phyloP scores from a whole-genome alignment of 1,284 basidiomycete species.

The Lentinula novae-zelandiae region DNA sequence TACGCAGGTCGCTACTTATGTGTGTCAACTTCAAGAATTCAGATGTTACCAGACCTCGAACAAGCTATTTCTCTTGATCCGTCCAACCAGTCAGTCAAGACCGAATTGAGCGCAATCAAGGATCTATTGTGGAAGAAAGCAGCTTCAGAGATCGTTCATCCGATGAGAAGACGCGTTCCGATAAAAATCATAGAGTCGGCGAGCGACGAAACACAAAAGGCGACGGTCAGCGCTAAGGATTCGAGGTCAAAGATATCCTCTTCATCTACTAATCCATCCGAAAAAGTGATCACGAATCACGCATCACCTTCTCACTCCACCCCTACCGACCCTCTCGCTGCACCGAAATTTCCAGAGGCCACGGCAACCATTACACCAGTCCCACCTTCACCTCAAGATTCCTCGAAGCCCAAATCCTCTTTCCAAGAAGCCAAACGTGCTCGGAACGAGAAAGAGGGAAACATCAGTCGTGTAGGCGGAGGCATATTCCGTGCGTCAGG shows the following conservation, averaged over 20 bases:
- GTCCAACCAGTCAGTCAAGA: slow-evolving; percentile 50
- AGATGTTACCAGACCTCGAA: slow-evolving; percentile 50
- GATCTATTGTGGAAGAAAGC: slow-evolving; percentile 10
- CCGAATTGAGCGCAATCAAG: slow-evolving; percentile 43
- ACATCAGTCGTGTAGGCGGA: slow-evolving; percentile 44
- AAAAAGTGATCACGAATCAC: no score
- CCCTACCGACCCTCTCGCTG: background rate
- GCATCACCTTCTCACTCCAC: no score
- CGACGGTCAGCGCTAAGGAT: background rate
- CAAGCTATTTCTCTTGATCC: slow-evolving; percentile 55
- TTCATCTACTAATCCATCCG: background rate
- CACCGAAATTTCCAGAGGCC: background rate
- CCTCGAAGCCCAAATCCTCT: background rate
- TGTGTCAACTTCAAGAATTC: background rate
- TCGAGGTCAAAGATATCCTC: background rate
- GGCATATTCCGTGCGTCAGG: slow-evolving; percentile 59
- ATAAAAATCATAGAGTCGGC: slow-evolving; percentile 59
- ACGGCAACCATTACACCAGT: background rate
- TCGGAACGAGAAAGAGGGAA: slow-evolving; percentile 34
- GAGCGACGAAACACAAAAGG: background rate
- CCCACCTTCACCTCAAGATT: background rate
- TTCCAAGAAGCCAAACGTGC: slow-evolving; percentile 55
- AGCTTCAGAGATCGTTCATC: slow-evolving; percentile 21
- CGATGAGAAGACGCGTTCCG: slow-evolving; percentile 56
- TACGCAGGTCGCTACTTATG: slow-evolving; percentile 25